Percentiles rank a stretch among this genome's conserved stretches.
Evolutionary conservation across 805 yeast genomes (phyloP).

Genomic region (Saccharomycopsis sp.): DNA sequence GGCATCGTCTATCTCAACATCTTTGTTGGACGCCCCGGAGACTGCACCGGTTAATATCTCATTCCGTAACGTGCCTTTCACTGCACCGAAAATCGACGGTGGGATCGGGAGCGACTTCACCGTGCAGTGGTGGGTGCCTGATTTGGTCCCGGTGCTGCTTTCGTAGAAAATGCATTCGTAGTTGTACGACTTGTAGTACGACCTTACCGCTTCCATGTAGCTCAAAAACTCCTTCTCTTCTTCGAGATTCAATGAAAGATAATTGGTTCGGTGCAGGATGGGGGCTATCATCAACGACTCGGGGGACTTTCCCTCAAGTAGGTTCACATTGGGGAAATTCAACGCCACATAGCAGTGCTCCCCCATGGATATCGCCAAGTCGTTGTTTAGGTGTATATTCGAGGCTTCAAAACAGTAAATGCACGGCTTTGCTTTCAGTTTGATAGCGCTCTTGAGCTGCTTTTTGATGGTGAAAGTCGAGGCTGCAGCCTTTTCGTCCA

Average conservation of each 20-base stretch:
- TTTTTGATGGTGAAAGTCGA: conserved; percentile 24
- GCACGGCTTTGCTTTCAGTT: conserved; percentile 19
- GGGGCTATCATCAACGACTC: conserved; percentile 33
- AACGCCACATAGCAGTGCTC: conserved; percentile 28
- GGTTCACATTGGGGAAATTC: conserved; percentile 2
- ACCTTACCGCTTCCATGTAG: conserved; percentile 34
- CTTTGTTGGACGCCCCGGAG: neutral
- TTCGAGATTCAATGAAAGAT: conserved; percentile 30
- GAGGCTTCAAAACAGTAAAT: conserved; percentile 32
- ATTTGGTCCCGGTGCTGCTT: conserved; percentile 28
- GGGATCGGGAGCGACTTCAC: conserved; percentile 40
- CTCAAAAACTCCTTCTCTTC: conserved; percentile 36
- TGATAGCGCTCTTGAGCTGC: neutral
- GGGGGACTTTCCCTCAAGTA: conserved; percentile 3
- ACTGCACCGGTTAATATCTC: conserved; percentile 25
- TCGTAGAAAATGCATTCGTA: conserved; percentile 39
- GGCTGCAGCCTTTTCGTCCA: conserved; percentile 33
- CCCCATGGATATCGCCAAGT: conserved; percentile 33
- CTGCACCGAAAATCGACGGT: conserved; percentile 24
- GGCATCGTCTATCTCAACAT: neutral
- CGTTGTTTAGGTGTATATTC: conserved; percentile 27
- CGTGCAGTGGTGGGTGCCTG: conserved; percentile 29
- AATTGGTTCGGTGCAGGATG: conserved; percentile 31
- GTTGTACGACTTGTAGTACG: conserved; percentile 31
- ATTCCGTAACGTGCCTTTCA: conserved; percentile 36